Base-by-base conservation (phyloP, 2,329 filamentous ascomycete genomes). In the Fusarium albosuccineum region DNA sequence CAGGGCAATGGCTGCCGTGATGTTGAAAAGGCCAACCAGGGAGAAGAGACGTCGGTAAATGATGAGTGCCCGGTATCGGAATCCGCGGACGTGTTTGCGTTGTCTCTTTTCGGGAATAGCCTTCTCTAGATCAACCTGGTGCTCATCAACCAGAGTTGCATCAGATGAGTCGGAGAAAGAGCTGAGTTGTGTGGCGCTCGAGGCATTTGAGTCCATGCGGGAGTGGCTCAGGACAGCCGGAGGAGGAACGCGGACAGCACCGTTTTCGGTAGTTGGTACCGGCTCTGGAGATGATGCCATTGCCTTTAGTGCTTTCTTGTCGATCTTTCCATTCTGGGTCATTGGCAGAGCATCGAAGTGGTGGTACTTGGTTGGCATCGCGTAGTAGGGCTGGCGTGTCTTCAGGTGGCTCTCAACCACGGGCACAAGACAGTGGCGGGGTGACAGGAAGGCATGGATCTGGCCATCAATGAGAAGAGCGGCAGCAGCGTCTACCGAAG, bases 41-140 rank as follows among this genome's bases (percentile, higher is more conserved):
- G 83, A 82, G 72, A 89, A 88, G 1, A 89, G 80, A 1, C 83
- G 81, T 4, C 86, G 82, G 67, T 89, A 89, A 13, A 86, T 78
- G 53, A 84, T 85, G 64, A 87, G 79, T 17, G 86, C 70, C 26
- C 80, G 78, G 63, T 81, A 78, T 1, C 80, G 76, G 10, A 84
- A 49, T 26, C 77, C 79, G 14, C 81, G 78, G n/a, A 74, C 71
- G 14, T 74, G 74, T 37, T 80, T 80, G 7, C 73, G 70, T 9
- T 79, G 77, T 27, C 77, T 78, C 73, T 85, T 85, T 2, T 75
- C 74, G 1, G 82, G 81, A 1, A 84, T 66, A 2, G 76, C 77
- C 4, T 68, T 62, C 42, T 73, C 70, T 22, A 79, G 71, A 52
- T 75, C 68, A 54, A 68, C 30, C 14, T 67, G 51, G 54, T 77